phyloP scores from a whole-genome alignment of 1,139 yeast species.

The Candida freyschussii region DNA sequence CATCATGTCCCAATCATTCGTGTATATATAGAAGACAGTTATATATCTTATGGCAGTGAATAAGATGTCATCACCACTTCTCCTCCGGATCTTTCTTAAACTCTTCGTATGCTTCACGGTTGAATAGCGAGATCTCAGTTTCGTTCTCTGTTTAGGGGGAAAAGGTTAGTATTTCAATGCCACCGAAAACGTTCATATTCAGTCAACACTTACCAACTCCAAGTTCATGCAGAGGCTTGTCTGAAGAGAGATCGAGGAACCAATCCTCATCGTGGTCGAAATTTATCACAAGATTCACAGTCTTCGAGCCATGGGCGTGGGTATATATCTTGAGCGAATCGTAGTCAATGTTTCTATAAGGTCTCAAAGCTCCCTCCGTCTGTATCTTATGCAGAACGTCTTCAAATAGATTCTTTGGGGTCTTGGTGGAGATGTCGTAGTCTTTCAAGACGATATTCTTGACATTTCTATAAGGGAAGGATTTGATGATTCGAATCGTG shows the following conservation, averaged over 20 bases:
- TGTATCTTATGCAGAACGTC: conserved; percentile 46
- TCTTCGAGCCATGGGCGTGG: conserved; percentile 91
- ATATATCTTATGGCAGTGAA: too few relatives aligned
- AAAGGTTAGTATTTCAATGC: conserved; percentile 11
- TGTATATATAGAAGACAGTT: too few relatives aligned
- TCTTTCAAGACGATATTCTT: conserved; percentile 71
- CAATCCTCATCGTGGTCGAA: conserved; percentile 77
- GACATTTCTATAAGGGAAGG: conserved; percentile 89
- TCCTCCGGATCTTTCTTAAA: conserved; percentile 83
- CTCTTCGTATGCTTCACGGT: conserved; percentile 55
- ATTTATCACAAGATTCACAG: conserved; percentile 87
- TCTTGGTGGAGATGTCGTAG: conserved; percentile 66
- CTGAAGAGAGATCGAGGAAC: conserved; percentile 47
- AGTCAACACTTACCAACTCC: conserved; percentile 24
- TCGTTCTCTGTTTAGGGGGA: conserved; percentile 64
- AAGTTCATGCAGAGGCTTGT: conserved; percentile 24
- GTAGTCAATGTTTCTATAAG: conserved; percentile 73
- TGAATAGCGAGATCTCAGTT: conserved; percentile 82
- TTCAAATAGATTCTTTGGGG: conserved; percentile 58
- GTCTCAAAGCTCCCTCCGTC: conserved; percentile 68
- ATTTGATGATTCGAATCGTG: conserved; percentile 82
- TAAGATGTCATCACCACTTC: conserved; percentile 83
- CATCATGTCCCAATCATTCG: too few relatives aligned
- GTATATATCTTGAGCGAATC: conserved; percentile 84
- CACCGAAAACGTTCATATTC: conserved; percentile 21